Base-by-base conservation (phyloP, 805 yeast species). In the Jamesozyma spencerorum region DNA sequence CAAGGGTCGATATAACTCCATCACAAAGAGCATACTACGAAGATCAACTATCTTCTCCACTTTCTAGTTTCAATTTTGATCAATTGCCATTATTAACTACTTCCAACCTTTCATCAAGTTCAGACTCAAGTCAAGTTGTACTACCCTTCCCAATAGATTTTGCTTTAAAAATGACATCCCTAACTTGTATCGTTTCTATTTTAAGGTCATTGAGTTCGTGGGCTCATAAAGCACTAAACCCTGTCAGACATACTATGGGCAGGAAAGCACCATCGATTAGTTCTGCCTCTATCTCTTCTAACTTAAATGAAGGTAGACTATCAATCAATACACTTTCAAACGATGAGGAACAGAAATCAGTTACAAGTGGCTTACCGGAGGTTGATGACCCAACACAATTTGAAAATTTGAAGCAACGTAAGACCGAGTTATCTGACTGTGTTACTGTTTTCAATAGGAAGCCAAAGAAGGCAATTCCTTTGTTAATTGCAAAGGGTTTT, bases 351-450 rank as follows among this genome's bases (percentile, higher is more conserved):
- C 40, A 37, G 20, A 45, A 41, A n/a, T 45, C 50, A 2, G 34
- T 40, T 20, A 34, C 43, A 5, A 22, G 20, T 13, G 48, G 44
- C 20, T 48, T 46, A 39, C 41, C 41, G 12, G 81, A 72, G 10
- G 49, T 66, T 13, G 94, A 83, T 54, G 85, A 81, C 50, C 88
- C 94, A 1, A 72, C 74, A 17, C 94, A 86, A 59, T 90, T 92
- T 61, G 97, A 88, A 51, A 77, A 72, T 37, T 72, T 80, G 49
- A 94, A 92, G 54, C 83, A 78, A 51, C 71, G 90, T 43, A 92
- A 92, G 60, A 86, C 83, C 27, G 82, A 82, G 2, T 66, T 90
- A 29, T 69, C 82, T 18, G 92, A 85, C 44, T 88, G 88, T 40
- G 72, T 86, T 13, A 72, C 74, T 44, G 77, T 77, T 42, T 92